These are phyloP conservation scores for Lactarius indigo DNA, from an alignment of 768 basidiomycete genomes.

Conservation along the genomic window DNA sequence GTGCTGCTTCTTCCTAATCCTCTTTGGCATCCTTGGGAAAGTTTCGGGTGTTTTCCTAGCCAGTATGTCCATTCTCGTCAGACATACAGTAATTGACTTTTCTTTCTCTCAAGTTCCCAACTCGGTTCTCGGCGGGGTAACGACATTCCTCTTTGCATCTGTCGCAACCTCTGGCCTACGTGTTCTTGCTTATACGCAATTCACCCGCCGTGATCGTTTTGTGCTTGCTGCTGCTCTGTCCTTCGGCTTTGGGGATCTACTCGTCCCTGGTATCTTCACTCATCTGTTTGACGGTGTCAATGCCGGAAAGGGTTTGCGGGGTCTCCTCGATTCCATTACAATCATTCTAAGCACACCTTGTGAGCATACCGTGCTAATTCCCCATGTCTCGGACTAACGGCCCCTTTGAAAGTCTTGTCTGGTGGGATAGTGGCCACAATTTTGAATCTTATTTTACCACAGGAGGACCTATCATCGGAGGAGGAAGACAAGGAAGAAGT, in stretches of 20 bases:
- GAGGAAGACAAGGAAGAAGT: background rate
- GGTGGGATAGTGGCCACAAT: constrained; percentile 42
- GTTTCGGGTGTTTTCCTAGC: constrained; percentile 81
- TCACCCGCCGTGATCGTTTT: constrained; percentile 64
- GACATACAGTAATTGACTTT: background rate
- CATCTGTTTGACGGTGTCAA: constrained; percentile 66
- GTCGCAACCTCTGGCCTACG: constrained; percentile 69
- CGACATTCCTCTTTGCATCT: constrained; percentile 80
- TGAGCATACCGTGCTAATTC: constrained; percentile 38
- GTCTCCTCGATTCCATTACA: constrained; percentile 73
- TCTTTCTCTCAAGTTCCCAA: constrained; percentile 55
- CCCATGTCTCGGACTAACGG: background rate
- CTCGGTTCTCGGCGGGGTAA: constrained; percentile 79
- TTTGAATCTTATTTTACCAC: constrained; percentile 46
- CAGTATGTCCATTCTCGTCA: constrained; percentile 37
- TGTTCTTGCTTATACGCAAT: constrained; percentile 58
- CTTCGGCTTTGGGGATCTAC: constrained; percentile 68
- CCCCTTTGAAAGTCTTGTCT: constrained; percentile 36
- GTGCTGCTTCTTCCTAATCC: constrained; percentile 75
- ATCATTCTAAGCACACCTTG: constrained; percentile 81
- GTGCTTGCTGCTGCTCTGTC: constrained; percentile 65
- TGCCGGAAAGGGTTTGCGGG: constrained; percentile 53
- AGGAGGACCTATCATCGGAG: constrained; percentile 27
- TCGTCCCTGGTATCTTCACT: constrained; percentile 61
- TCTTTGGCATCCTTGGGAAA: constrained; percentile 80